These are phyloP conservation scores for Phaeosphaeriaceae sp. DNA, from an alignment of 2,329 filamentous ascomycete species.

Conservation along the genomic window DNA sequence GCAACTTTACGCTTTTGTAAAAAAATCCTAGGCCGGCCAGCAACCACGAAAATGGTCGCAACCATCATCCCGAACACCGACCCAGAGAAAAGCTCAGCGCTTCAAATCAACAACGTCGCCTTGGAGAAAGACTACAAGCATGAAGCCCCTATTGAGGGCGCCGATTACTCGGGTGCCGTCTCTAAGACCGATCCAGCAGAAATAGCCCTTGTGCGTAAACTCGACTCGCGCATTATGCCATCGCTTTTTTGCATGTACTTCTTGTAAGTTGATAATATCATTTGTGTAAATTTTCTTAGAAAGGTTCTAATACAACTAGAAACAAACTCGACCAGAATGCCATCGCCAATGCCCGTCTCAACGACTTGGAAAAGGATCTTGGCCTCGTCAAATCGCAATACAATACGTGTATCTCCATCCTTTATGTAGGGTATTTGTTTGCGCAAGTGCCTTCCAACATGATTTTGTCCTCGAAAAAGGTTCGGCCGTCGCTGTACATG, in stretches of 20 bases:
- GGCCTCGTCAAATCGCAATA: slow-evolving; percentile 32
- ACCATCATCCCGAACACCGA: slow-evolving; percentile 7
- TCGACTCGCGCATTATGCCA: slow-evolving; percentile 35
- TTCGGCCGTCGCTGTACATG: slow-evolving; percentile 42
- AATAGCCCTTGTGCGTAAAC: slow-evolving; percentile 33
- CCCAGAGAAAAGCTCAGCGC: slow-evolving; percentile 22
- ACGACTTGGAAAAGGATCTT: slow-evolving; percentile 63
- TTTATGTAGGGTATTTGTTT: slow-evolving; percentile 33
- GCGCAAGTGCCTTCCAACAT: slow-evolving; percentile 52
- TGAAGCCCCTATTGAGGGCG: background rate
- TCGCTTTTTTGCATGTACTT: slow-evolving; percentile 49
- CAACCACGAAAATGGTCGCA: slow-evolving; percentile 13
- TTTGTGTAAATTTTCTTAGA: background rate
- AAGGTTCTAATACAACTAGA: slow-evolving; percentile 7
- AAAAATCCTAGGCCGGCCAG: background rate
- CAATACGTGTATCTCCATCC: slow-evolving; percentile 54
- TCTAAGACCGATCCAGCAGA: slow-evolving; percentile 32
- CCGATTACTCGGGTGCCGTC: slow-evolving; percentile 31
- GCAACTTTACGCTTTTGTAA: background rate
- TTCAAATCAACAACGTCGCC: slow-evolving; percentile 27
- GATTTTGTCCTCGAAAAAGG: slow-evolving; percentile 45
- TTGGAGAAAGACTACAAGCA: slow-evolving; percentile 21
- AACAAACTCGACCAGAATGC: slow-evolving; percentile 63
- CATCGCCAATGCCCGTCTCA: slow-evolving; percentile 67
- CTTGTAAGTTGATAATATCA: slow-evolving; percentile 12